Evolutionary conservation across 495 filamentous ascomycete species (phyloP).

Genomic region (Aspergillus haitiensis): DNA sequence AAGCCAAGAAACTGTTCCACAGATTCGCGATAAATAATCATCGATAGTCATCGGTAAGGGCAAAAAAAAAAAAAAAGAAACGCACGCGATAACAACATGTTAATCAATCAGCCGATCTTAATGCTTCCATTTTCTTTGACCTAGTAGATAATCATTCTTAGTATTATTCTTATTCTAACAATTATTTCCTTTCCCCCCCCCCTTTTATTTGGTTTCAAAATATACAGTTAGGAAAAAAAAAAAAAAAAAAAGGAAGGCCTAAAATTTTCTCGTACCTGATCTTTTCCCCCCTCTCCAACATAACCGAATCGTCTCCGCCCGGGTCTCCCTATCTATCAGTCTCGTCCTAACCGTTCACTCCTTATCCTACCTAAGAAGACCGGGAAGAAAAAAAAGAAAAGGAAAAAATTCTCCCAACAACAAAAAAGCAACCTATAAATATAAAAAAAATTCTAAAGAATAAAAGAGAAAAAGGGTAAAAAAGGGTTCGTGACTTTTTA

Average conservation of each 20-base stretch:
- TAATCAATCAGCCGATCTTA: slow-evolving; percentile 14
- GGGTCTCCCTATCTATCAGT: slow-evolving; percentile 9
- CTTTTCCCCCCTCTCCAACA: slow-evolving; percentile 1
- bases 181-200: background rate
- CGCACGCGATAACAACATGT: slow-evolving; percentile 13
- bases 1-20: slow-evolving; percentile 17
- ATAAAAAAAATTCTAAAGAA: background rate
- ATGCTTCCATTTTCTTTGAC: slow-evolving; percentile 10
- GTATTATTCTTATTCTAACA: background rate
- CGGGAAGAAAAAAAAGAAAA: background rate
- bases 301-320: background rate
- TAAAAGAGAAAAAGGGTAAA: no score
- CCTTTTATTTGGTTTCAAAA: background rate
- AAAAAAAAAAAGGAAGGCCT: background rate
- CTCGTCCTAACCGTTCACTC: slow-evolving; percentile 23
- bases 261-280: background rate
- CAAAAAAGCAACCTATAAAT: background rate
- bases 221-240: background rate
- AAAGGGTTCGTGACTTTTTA: background rate
- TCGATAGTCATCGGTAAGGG: slow-evolving; percentile 17
- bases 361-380: slow-evolving; percentile 16
- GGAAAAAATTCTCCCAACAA: slow-evolving; percentile 3
- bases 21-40: slow-evolving; percentile 19
- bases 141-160: background rate
- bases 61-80: background rate